These are phyloP conservation scores for Termitomyces sp. DNA, from an alignment of 768 basidiomycete species.

Conservation along the genomic window DNA sequence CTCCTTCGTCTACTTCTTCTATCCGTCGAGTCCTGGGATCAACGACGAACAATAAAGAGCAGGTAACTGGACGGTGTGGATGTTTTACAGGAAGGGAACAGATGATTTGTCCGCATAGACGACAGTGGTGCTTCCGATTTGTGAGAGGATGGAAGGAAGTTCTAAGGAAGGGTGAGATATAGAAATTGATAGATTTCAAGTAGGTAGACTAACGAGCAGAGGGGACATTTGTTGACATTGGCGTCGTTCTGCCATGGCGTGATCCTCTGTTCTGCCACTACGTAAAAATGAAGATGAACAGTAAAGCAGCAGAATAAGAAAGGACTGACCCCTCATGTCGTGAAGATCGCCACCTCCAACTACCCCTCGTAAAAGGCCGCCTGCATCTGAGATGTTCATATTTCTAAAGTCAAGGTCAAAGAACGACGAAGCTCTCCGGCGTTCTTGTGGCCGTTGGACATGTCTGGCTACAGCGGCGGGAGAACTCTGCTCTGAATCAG, in stretches of 20 bases:
- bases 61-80: slow-evolving; percentile 61
- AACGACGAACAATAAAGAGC: slow-evolving; percentile 84
- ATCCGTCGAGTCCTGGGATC: slow-evolving; percentile 74
- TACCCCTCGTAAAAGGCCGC: slow-evolving; percentile 69
- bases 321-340: slow-evolving; percentile 61
- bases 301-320: slow-evolving; percentile 6
- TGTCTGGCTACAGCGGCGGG: neutral
- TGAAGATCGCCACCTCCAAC: slow-evolving; percentile 46
- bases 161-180: slow-evolving; percentile 24
- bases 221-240: slow-evolving; percentile 71
- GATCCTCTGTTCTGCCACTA: slow-evolving; percentile 85
- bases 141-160: slow-evolving; percentile 84
- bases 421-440: slow-evolving; percentile 52
- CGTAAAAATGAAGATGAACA: neutral
- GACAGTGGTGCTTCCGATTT: slow-evolving; percentile 95
- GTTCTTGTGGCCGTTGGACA: neutral
- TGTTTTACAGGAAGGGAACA: slow-evolving; percentile 83
- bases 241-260: slow-evolving; percentile 94
- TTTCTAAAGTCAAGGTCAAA: slow-evolving; percentile 70
- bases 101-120: slow-evolving; percentile 88
- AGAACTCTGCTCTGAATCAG: neutral
- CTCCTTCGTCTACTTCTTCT: slow-evolving; percentile 81
- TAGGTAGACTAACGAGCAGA: slow-evolving; percentile 64
- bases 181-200: neutral
- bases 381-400: slow-evolving; percentile 51